Conservation (phyloP, 148 eudicot genomes). For the Arbutus unedo region DNA sequence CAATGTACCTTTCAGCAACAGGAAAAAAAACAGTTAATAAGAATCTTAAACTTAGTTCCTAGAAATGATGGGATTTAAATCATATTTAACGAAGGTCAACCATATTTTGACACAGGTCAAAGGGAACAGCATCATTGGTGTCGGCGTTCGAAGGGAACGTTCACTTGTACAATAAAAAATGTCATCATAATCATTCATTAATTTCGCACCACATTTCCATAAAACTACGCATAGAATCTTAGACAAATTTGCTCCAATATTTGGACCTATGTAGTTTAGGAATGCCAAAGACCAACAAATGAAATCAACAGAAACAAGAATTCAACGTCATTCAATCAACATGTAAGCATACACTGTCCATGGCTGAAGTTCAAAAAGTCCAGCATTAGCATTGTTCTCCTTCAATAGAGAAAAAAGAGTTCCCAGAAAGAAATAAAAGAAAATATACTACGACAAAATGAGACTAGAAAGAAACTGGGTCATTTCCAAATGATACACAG, state of each 20-base stretch:
- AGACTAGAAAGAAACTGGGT: background rate
- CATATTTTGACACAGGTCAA: slow-evolving; percentile 3
- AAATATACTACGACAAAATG: background rate
- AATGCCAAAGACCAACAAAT: background rate
- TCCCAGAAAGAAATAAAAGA: background rate
- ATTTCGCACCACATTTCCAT: background rate
- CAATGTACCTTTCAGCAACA: slow-evolving; percentile 67
- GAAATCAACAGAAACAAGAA: background rate
- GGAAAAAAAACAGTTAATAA: background rate
- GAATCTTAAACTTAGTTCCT: background rate
- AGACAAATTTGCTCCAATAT: background rate
- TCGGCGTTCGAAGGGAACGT: too few relatives aligned
- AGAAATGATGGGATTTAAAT: background rate
- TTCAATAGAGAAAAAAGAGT: background rate
- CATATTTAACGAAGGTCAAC: background rate
- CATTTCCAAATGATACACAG: background rate
- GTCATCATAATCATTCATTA: background rate
- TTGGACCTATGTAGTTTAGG: background rate
- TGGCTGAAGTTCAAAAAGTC: background rate
- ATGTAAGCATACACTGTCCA: background rate
- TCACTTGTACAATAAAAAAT: background rate
- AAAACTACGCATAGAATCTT: background rate
- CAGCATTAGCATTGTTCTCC: background rate
- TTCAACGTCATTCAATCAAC: background rate
- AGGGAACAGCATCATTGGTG: background rate